Evolutionary conservation across 1,284 basidiomycete species (phyloP).

Genomic region (Microbotryum saponariae): DNA sequence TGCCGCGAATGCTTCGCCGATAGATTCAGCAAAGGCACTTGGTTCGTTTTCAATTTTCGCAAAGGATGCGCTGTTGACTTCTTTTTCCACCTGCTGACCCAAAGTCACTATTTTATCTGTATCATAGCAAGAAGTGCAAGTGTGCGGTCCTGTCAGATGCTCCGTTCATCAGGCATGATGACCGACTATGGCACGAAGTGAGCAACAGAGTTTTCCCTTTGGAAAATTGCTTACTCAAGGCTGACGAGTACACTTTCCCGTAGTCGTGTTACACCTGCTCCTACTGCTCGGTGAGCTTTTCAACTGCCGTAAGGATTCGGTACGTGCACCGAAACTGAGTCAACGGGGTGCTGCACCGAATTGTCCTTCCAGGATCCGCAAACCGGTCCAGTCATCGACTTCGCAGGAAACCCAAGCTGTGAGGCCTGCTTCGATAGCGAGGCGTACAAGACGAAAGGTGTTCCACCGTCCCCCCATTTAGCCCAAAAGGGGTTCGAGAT

Average conservation of each 20-base stretch:
- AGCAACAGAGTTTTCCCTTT: not conserved
- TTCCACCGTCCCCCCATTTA: slow-evolving; percentile 20
- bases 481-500: not conserved
- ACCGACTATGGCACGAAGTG: slow-evolving; percentile 22
- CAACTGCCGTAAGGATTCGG: no score
- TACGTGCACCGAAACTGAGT: no score
- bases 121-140: slow-evolving; percentile 25
- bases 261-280: slow-evolving; percentile 24
- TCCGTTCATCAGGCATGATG: slow-evolving; percentile 20
- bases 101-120: not conserved
- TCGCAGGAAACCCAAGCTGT: slow-evolving; percentile 20
- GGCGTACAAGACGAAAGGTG: slow-evolving; percentile 13
- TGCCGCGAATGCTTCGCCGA: slow-evolving; percentile 28
- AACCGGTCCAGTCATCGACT: slow-evolving; percentile 12
- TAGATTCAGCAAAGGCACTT: slow-evolving; percentile 21
- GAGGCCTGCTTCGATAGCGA: slow-evolving; percentile 28
- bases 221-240: no score
- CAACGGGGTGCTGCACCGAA: not conserved
- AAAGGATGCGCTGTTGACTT: not conserved
- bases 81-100: no score
- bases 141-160: slow-evolving; percentile 24
- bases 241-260: not conserved
- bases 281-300: slow-evolving; percentile 16
- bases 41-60: slow-evolving; percentile 4
- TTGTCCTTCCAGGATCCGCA: slow-evolving; percentile 4